phyloP scores from a whole-genome alignment of 768 basidiomycete species.

The Kockovaella imperatae region DNA sequence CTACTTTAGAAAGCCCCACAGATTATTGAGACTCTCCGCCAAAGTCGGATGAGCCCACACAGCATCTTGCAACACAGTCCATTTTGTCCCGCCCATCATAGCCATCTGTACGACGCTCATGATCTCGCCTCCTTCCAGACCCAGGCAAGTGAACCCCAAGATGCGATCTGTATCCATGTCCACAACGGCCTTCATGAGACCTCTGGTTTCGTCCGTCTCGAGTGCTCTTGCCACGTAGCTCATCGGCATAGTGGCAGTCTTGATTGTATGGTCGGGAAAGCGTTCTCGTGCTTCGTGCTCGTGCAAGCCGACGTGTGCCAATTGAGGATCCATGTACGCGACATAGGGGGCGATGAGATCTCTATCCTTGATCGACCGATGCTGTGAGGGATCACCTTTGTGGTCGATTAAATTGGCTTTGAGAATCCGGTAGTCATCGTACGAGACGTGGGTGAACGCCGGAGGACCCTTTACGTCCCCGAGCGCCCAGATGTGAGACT shows the following conservation, averaged over 20 bases:
- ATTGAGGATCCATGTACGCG: conserved; percentile 15
- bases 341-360: conserved; percentile 13
- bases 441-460: conserved; percentile 15
- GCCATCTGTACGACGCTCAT: conserved; percentile 14
- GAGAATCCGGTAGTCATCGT: conserved; percentile 14
- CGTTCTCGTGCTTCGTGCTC: not conserved
- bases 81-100: conserved; percentile 9
- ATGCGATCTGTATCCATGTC: conserved; percentile 1
- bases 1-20: conserved; percentile 8
- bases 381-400: not conserved
- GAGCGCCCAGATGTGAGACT: conserved; percentile 11
- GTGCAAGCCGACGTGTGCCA: conserved; percentile 15
- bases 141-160: conserved; percentile 5
- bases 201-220: no score
- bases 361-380: not conserved
- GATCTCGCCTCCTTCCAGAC: conserved; percentile 16
- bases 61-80: conserved; percentile 3
- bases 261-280: not conserved
- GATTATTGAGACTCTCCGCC: conserved; percentile 13
- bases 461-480: conserved; percentile 17
- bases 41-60: conserved; percentile 15
- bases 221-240: conserved; percentile 13
- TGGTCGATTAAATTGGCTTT: conserved; percentile 1
- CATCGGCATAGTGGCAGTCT: conserved; percentile 15
- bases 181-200: conserved; percentile 1